Base-by-base conservation (phyloP, 768 basidiomycete species). In the Lactarius evosmus region DNA sequence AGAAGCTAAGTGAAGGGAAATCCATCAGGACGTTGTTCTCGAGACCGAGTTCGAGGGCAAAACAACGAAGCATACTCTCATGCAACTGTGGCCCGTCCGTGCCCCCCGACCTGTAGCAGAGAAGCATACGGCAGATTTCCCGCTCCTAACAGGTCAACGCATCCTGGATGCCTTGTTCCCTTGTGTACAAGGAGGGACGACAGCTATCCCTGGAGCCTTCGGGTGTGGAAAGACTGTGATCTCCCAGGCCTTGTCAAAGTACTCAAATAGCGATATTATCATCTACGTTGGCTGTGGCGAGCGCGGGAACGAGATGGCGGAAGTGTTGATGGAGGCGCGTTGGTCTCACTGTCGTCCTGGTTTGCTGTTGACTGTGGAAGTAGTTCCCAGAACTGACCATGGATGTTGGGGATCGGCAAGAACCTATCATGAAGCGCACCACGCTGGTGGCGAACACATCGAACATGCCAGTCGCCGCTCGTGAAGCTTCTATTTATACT, bases 401-500 rank as follows among this genome's bases (percentile, higher is more conserved):
- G 88, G 94, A 97, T 56, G 79, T 96, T 60, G 88, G 84, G 27
- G 87, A 91, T 68, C 93, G 94, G 56, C 87, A 95, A 83, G 97
- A 99, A 75, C 97, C 97, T 36, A 98, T 99, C 82, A 99, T 99
- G 97, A 99, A 99, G 78, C 95, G 97, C 64, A 99, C 97, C 0
- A 93, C 95, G 16, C 86, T 99, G 27, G 95, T 99, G 65, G 97
- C 97, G 69, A 99, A 99, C 75, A 99, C 97, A 3, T 99, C 97
- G 55, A 98, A 98, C 80, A 99, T 99, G 97, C 97, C 97, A 69
- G 97, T 99, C 70, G 97, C 97, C 50, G 97, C 97, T 50, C 93
- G 97, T 69, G 97, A 99, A 77, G 97, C 97, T 5, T 98, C 96
- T 22, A 98, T 99, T 74, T 99, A 99, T 78, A 99, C 97, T 58